A percentile compares a stretch with the other conserved stretches of the same genome.
These are phyloP conservation scores for Artemisia argyi DNA, from an alignment of 129 eudicot species.

Conservation along the genomic window DNA sequence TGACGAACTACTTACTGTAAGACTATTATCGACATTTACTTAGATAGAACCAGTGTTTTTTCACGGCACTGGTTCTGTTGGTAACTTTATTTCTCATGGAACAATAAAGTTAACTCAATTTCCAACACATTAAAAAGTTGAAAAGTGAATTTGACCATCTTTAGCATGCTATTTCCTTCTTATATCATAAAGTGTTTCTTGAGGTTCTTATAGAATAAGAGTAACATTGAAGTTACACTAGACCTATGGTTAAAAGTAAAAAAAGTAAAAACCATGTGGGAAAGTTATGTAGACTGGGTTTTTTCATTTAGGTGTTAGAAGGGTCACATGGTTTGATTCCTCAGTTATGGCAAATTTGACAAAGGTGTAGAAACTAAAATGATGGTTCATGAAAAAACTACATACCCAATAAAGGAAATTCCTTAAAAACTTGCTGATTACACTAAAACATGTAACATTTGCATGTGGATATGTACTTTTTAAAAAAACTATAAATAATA, in stretches of 20 bases:
- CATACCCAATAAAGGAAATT: conserved; percentile 27
- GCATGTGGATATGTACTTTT: not conserved
- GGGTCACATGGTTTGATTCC: too few relatives aligned
- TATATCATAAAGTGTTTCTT: too few relatives aligned
- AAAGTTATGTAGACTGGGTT: too few relatives aligned
- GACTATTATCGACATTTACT: too few relatives aligned
- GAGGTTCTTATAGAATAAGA: not conserved
- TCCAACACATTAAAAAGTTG: conserved; percentile 9
- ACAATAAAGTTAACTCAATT: conserved; percentile 3
- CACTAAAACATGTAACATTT: conserved; percentile 9
- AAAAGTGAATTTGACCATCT: not conserved
- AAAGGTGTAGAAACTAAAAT: not conserved
- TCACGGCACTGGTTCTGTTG: too few relatives aligned
- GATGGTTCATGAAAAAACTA: conserved; percentile 13
- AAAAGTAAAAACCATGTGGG: not conserved
- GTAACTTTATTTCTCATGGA: too few relatives aligned
- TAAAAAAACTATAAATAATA: too few relatives aligned
- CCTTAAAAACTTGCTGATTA: conserved; percentile 3
- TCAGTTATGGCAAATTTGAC: too few relatives aligned
- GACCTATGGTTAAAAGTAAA: conserved; percentile 4
- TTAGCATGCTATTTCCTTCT: too few relatives aligned
- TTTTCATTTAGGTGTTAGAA: too few relatives aligned
- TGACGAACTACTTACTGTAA: too few relatives aligned
- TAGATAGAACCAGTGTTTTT: too few relatives aligned
- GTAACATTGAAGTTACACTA: conserved; percentile 8